Base-by-base conservation (phyloP, 2,329 filamentous ascomycete species). In the Aureobasidium lini region DNA sequence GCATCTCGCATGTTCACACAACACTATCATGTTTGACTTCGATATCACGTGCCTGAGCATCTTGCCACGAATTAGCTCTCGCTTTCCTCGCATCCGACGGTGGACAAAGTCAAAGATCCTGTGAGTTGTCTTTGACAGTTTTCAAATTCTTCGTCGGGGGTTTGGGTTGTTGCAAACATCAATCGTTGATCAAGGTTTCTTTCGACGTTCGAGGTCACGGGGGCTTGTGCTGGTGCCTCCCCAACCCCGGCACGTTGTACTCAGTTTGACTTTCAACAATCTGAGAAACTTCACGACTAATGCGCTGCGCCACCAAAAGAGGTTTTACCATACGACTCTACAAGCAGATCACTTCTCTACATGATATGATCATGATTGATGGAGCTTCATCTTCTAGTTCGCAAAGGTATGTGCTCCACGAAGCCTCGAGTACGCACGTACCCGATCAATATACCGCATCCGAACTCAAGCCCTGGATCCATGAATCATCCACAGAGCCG, bases 181-280 rank as follows among this genome's bases (percentile, higher is more conserved):
- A 18, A 18, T 11, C 9, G 16, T 4, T 43, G 50, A 3, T 37
- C 40, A 46, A 31, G 40, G 39, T 56, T 56, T 9, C 52, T 37
- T 56, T 37, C 37, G 31, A 28, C 18, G 37, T 56, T 34, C n/a
- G 5, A 46, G 32, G 23, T 56, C 40, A 36, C 40, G 52, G 29
- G 23, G 40, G 52, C 39, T 56, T 56, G 39, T 37, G 40, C 16
- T 36, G n/a, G 28, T 46, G 52, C 39, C 13, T 37, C 4, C 16
- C 8, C 44, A 32, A 47, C 29, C 40, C 40, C 52, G 52, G 52
- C 40, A 56, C 40, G 40, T 56, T 56, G 40, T 56, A 40, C 52
- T 56, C 40, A 44, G 4, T 56, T 56, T 56, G 52, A 28, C 18
- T 56, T 56, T 56, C 52, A 56, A 44, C 52, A 56, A 40, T 44